Conservation (phyloP, 805 yeast genomes). For the Candida khao-thaluensis region DNA sequence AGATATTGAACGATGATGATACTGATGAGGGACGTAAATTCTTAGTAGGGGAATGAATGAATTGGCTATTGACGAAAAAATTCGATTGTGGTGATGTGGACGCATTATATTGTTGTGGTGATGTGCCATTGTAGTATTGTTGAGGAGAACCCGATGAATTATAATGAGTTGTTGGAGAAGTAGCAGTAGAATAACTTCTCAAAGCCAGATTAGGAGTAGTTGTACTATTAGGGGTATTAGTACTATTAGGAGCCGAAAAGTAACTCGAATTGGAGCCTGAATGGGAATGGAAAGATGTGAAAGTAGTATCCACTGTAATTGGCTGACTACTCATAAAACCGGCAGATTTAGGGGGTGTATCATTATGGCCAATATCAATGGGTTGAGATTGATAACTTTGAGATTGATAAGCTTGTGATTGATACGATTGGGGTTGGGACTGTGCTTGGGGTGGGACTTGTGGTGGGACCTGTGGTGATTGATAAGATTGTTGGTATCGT, state of each 20-base stretch:
- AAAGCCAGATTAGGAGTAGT: slow-evolving; percentile 8
- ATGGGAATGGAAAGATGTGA: slow-evolving; percentile 4
- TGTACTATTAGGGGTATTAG: neutral
- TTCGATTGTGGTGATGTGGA: slow-evolving; percentile 13
- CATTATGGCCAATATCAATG: slow-evolving; percentile 8
- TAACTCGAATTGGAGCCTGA: slow-evolving; percentile 2
- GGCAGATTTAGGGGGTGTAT: neutral
- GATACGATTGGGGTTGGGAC: too few species aligned
- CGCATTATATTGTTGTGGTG: slow-evolving; percentile 9
- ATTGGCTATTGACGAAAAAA: slow-evolving; percentile 11
- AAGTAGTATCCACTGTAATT: neutral
- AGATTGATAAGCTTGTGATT: neutral
- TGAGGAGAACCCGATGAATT: too few species aligned
- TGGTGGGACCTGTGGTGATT: neutral
- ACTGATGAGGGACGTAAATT: neutral
- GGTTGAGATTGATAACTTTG: slow-evolving; percentile 8
- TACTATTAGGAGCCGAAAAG: neutral
- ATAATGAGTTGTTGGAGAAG: neutral
- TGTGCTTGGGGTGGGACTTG: too few species aligned
- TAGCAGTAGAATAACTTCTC: slow-evolving; percentile 14
- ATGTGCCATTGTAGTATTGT: slow-evolving; percentile 15
- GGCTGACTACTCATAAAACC: neutral
- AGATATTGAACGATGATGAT: slow-evolving; percentile 4
- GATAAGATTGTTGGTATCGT: slow-evolving; percentile 2
- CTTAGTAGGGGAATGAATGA: slow-evolving; percentile 10